Base-by-base conservation (phyloP, 2,329 filamentous ascomycete genomes). In the Fusarium coicis region DNA sequence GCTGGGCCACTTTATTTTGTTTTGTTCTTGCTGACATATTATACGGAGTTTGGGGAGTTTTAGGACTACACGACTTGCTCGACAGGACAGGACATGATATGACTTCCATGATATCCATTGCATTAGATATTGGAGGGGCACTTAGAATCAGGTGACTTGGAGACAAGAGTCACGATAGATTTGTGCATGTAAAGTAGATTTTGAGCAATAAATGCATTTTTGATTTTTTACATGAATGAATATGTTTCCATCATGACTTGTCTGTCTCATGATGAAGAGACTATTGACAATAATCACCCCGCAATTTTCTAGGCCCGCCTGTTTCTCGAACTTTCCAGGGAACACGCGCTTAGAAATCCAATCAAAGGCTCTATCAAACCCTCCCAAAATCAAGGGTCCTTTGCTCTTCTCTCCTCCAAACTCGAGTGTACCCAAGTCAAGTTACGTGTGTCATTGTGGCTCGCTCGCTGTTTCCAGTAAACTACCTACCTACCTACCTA, bases 321-420 rank as follows among this genome's bases (percentile, higher is more conserved):
- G 65, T 64, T 78, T 78, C 76, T 78, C 74, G 76, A 78, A 78
- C 67, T 64, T 78, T 78, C 76, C 58, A 76, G 66, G 61, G 47
- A 56, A 55, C 49, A 52, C 71, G 76, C 76, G 76, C 76, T 78
- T 78, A 78, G 76, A 78, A 78, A 78, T 78, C 76, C 76, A 78
- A 77, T 75, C 74, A 75, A 49, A 39, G 26, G 39, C 66, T 44
- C 58, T 55, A 52, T 30, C 43, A 47, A 44, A 32, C 34, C 47
- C 42, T 60, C 42, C 37, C 19, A 47, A 40, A 47, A 21, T 46
- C 46, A 58, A 64, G 63, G 64, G 70, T 55, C 54, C 54, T 60
- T 65, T 49, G 40, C 54, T 36, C 43, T 18, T 57, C 36, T 63
- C 40, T n/a, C 43, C 16, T 60, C 55, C 50, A 54, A 50, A 37